A percentile compares a stretch with the other conserved stretches of the same genome.
These are phyloP conservation scores for Xylariaceae sp. DNA, from an alignment of 2,329 filamentous ascomycete genomes.

Conservation along the genomic window DNA sequence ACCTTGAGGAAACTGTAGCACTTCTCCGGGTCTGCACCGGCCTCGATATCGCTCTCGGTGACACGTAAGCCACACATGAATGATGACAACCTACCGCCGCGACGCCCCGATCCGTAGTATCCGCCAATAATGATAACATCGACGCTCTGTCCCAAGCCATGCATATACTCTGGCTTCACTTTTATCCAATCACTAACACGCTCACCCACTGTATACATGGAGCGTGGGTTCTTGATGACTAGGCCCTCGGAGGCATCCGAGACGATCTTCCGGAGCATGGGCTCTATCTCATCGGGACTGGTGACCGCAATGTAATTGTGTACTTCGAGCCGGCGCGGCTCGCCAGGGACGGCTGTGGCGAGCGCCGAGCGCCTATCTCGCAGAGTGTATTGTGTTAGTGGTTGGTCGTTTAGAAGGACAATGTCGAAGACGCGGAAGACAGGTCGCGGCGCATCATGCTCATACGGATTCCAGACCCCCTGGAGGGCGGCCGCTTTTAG, in stretches of 20 bases:
- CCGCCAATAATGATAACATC: conserved; percentile 90
- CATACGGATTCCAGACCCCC: conserved; percentile 75
- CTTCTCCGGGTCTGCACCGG: conserved; percentile 69
- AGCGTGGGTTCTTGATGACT: conserved; percentile 91
- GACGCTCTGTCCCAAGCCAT: conserved; percentile 89
- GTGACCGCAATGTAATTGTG: conserved; percentile 73
- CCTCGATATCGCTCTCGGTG: conserved; percentile 68
- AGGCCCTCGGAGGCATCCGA: conserved; percentile 88
- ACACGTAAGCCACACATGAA: conserved; percentile 89
- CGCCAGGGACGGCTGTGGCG: conserved; percentile 69
- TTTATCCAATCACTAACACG: conserved; percentile 98
- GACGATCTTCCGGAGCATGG: conserved; percentile 79
- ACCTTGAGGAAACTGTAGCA: conserved; percentile 98
- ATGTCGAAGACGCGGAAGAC: conserved; percentile 91
- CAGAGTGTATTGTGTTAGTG: conserved; percentile 81
- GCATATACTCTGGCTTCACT: conserved; percentile 98
- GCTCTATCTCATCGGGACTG: conserved; percentile 75
- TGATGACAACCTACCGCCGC: conserved; percentile 82
- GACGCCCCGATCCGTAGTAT: conserved; percentile 86
- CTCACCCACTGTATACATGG: conserved; percentile 83
- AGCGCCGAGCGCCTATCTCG: conserved; percentile 80
- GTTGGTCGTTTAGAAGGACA: conserved; percentile 81
- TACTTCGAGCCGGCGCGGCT: conserved; percentile 81
- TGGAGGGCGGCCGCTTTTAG: conserved; percentile 88
- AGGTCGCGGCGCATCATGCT: conserved; percentile 70